phyloP scores from a whole-genome alignment of 176 grass and related monocot genomes.

The Avena atlantica region DNA sequence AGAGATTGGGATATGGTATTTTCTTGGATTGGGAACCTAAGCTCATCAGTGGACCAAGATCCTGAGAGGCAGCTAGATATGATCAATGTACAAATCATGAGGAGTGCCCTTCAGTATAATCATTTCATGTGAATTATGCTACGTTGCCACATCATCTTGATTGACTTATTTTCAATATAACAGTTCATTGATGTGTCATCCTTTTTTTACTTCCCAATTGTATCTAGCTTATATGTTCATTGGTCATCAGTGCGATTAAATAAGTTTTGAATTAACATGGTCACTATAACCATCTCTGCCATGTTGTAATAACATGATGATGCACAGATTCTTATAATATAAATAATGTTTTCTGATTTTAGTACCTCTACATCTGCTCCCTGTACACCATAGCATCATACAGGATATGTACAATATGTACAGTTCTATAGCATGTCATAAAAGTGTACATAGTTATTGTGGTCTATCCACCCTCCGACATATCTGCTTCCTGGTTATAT shows the following conservation, averaged over 20 bases:
- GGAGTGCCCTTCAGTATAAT: slow-evolving; percentile 34
- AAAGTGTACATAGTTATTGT: slow-evolving; percentile 14
- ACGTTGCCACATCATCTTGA: neutral
- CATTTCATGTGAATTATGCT: slow-evolving; percentile 27
- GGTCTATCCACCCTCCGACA: neutral
- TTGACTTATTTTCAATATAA: slow-evolving; percentile 14
- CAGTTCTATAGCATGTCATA: neutral
- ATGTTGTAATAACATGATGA: slow-evolving; percentile 1
- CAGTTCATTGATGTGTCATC: slow-evolving; percentile 1
- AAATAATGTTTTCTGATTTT: slow-evolving; percentile 26
- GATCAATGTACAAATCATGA: slow-evolving; percentile 71
- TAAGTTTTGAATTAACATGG: neutral
- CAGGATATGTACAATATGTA: neutral
- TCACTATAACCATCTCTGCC: slow-evolving; percentile 13
- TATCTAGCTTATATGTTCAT: slow-evolving; percentile 33
- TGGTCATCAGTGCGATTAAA: slow-evolving; percentile 33
- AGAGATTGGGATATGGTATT: slow-evolving; percentile 77
- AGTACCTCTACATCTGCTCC: neutral
- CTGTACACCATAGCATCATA: neutral
- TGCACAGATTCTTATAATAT: slow-evolving; percentile 31
- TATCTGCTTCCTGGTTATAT: slow-evolving; percentile 26
- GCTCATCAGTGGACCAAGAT: slow-evolving; percentile 84
- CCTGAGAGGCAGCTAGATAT: slow-evolving; percentile 95
- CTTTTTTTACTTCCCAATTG: slow-evolving; percentile 4
- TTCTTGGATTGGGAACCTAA: slow-evolving; percentile 87